phyloP scores from a whole-genome alignment of 2,329 filamentous ascomycete species.

The Lecanicillium sp. region DNA sequence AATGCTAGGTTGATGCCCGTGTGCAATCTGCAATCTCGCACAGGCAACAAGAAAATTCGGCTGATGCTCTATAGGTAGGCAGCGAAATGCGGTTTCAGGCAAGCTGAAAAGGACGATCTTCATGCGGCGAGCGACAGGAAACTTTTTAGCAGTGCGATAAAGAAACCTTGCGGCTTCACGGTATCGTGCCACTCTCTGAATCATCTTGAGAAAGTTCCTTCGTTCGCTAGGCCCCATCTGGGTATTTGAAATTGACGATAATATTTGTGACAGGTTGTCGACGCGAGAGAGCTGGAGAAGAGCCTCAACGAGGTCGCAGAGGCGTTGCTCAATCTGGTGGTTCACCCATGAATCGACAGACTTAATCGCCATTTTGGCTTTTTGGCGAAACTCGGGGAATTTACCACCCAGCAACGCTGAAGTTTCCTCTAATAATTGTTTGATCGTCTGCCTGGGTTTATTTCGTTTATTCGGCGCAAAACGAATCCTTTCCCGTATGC shows the following conservation, averaged over 20 bases:
- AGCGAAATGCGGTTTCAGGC: conserved; percentile 1
- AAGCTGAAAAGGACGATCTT: conserved; percentile 21
- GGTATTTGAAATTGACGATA: conserved; percentile 13
- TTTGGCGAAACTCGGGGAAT: conserved; percentile 10
- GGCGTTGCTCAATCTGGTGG: conserved; percentile 13
- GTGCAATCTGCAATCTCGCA: conserved; percentile 3
- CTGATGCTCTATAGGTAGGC: not conserved
- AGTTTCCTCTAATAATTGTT: conserved; percentile 1
- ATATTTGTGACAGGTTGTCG: conserved; percentile 2
- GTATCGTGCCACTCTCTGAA: conserved; percentile 30
- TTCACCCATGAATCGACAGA: conserved; percentile 18
- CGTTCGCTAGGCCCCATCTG: conserved; percentile 11
- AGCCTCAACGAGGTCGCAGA: conserved; percentile 21
- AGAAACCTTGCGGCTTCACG: conserved; percentile 24
- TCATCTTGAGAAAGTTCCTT: conserved; percentile 20
- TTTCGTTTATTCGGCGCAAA: conserved; percentile 15
- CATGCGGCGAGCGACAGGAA: conserved; percentile 19
- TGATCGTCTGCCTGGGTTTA: conserved; percentile 10
- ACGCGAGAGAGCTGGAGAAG: conserved; percentile 17
- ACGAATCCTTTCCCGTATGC: conserved; percentile 16
- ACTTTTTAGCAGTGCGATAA: conserved; percentile 21
- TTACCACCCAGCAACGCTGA: not conserved
- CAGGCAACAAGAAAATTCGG: conserved; percentile 1
- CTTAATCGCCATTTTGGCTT: conserved; percentile 15
- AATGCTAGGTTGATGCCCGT: not conserved